Evolutionary conservation across 257 asterid species (phyloP).

Genomic region (Rubia yunnanensis): DNA sequence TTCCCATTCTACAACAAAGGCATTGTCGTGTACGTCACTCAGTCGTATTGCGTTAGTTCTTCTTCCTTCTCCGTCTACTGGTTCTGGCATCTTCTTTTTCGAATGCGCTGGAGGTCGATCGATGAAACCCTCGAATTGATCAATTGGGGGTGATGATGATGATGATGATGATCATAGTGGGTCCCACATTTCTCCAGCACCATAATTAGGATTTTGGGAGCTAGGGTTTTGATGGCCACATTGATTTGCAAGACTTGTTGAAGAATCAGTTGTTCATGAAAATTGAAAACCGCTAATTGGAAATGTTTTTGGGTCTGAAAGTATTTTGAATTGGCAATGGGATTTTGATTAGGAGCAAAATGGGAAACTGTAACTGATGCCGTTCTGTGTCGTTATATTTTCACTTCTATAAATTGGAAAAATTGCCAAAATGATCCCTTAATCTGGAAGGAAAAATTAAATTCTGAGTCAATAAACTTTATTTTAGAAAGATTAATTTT

Average conservation of each 20-base stretch:
- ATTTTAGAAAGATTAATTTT: too few relatives aligned
- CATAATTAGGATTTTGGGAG: constrained; percentile 13
- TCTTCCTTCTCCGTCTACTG: constrained; percentile 4
- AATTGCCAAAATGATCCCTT: background rate
- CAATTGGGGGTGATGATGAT: constrained; percentile 2
- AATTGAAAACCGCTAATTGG: background rate
- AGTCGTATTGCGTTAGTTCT: constrained; percentile 1
- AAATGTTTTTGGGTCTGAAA: too few relatives aligned
- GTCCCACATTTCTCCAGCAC: constrained; percentile 13
- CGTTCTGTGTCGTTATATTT: background rate
- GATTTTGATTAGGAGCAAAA: background rate
- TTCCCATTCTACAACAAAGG: constrained; percentile 68
- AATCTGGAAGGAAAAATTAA: background rate
- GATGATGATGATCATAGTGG: constrained; percentile 2
- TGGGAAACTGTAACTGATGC: constrained; percentile 1
- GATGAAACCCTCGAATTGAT: background rate
- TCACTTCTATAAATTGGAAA: background rate
- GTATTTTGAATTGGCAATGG: background rate
- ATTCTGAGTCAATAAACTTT: too few relatives aligned
- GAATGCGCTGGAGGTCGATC: constrained; percentile 10
- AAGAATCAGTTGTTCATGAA: background rate
- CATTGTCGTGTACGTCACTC: constrained; percentile 22
- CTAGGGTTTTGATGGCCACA: constrained; percentile 20
- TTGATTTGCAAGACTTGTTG: background rate
- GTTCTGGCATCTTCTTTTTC: constrained; percentile 16